Evolutionary conservation across 352 stramenopile genomes (phyloP).

Genomic region (Globisporangium cylindrosporum): DNA sequence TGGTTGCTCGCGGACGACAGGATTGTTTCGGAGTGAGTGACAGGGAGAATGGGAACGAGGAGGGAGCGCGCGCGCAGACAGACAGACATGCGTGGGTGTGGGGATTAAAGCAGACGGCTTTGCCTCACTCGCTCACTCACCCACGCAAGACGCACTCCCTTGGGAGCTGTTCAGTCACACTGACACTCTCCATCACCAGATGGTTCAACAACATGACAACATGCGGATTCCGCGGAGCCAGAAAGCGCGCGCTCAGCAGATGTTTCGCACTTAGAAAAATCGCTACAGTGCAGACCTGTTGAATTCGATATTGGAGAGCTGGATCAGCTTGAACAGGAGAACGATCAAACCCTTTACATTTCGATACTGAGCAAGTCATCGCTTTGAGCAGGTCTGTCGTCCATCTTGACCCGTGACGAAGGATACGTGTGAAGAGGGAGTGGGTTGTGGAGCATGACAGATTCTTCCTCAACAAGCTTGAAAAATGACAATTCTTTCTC

Average conservation of each 20-base stretch:
- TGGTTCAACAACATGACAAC: neutral
- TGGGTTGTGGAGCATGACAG: too few relatives aligned
- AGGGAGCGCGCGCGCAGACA: neutral
- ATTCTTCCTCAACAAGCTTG: too few relatives aligned
- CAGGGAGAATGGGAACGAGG: neutral
- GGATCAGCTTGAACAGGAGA: neutral
- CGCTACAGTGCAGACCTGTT: neutral
- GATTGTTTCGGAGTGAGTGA: neutral
- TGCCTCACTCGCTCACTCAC: neutral
- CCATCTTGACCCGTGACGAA: neutral
- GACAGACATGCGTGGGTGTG: neutral
- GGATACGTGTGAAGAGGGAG: conserved; percentile 11
- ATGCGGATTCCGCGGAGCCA: neutral
- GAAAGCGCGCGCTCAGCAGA: neutral
- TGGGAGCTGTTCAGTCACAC: neutral
- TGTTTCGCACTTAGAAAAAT: neutral
- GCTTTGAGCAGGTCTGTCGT: neutral
- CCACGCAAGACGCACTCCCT: neutral
- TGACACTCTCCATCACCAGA: conserved; percentile 3
- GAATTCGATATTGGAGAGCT: neutral
- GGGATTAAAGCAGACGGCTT: neutral
- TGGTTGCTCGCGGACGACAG: neutral
- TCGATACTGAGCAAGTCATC: neutral
- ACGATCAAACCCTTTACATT: neutral
- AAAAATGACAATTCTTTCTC: too few relatives aligned